phyloP scores from a whole-genome alignment of 495 filamentous ascomycete species.

The Paragyromitra xinjiangensis region DNA sequence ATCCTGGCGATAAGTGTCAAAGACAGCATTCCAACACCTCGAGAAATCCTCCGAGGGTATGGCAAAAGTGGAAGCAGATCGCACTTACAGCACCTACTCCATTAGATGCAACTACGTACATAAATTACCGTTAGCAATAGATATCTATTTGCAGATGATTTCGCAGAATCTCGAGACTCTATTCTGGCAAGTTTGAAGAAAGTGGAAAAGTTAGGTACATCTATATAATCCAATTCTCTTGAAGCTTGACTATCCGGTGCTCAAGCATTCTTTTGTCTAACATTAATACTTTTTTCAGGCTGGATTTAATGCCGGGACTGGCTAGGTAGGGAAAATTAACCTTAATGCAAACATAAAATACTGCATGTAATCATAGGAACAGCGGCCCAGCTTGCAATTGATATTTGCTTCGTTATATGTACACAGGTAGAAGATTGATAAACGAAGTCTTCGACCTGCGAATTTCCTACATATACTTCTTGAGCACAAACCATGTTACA shows the following conservation, averaged over 20 bases:
- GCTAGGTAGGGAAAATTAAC: not conserved
- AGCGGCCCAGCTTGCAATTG: not conserved
- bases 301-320: not conserved
- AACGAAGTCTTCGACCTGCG: too few species aligned
- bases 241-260: too few species aligned
- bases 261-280: too few species aligned
- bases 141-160: not conserved
- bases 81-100: constrained; percentile 2
- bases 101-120: constrained; percentile 14
- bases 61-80: not conserved
- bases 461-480: not conserved
- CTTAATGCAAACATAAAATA: not conserved
- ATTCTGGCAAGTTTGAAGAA: too few species aligned
- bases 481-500: not conserved
- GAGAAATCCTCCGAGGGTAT: constrained; percentile 1
- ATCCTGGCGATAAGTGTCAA: not conserved
- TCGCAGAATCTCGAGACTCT: too few species aligned
- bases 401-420: not conserved
- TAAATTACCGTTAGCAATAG: not conserved
- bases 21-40: constrained; percentile 4
- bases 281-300: too few species aligned
- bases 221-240: too few species aligned
- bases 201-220: too few species aligned
- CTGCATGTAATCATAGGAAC: not conserved
- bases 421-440: too few species aligned